Evolutionary conservation across 73 alveolate genomes (phyloP).

Genomic region (Paramecium bursaria): DNA sequence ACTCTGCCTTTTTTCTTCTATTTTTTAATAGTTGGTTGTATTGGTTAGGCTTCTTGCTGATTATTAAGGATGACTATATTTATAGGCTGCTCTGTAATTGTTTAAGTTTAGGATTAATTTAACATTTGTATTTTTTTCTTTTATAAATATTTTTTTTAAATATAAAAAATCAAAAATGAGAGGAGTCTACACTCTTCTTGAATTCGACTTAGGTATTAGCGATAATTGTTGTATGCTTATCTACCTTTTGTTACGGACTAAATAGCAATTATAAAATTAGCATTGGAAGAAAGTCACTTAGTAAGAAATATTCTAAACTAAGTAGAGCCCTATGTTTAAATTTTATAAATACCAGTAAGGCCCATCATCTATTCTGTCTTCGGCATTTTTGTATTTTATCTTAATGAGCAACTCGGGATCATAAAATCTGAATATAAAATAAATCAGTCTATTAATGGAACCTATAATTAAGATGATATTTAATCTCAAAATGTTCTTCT

Average conservation of each 20-base stretch:
- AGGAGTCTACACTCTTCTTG: too few species aligned
- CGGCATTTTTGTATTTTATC: neutral
- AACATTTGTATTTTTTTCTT: too few species aligned
- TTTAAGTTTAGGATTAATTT: too few species aligned
- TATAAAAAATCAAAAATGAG: too few species aligned
- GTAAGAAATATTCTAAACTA: neutral
- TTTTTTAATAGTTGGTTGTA: neutral
- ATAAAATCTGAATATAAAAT: too few species aligned
- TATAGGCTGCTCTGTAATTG: too few species aligned
- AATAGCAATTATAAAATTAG: neutral
- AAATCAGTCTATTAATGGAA: neutral
- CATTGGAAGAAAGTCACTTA: neutral
- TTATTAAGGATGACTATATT: too few species aligned
- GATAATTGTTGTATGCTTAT: neutral
- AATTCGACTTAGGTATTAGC: too few species aligned
- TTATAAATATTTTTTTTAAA: too few species aligned
- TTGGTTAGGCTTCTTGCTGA: neutral
- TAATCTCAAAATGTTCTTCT: too few species aligned
- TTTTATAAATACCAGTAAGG: too few species aligned
- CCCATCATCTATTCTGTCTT: neutral
- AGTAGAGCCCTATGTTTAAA: too few species aligned
- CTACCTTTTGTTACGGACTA: neutral
- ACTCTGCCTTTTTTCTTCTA: slow-evolving; percentile 2
- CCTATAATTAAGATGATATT: neutral
- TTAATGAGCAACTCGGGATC: neutral